Evolutionary conservation across 805 yeast species (phyloP).

Genomic region (Ogataea nitratoaversa): DNA sequence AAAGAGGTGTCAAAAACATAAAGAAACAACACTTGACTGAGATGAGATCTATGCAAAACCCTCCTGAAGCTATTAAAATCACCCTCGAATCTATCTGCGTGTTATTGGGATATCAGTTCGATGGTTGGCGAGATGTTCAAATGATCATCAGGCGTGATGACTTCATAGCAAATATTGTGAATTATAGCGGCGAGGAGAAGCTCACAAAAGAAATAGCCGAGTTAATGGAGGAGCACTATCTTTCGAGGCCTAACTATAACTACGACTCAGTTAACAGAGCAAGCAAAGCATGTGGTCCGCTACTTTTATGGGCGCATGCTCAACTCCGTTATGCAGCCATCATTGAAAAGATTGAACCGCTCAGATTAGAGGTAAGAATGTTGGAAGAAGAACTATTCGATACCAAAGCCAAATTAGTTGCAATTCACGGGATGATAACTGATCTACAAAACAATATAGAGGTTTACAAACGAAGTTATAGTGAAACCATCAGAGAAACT

Average conservation of each 20-base stretch:
- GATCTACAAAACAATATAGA: slow-evolving; percentile 73
- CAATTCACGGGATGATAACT: slow-evolving; percentile 74
- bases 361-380: slow-evolving; percentile 56
- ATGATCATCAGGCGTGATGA: slow-evolving; percentile 78
- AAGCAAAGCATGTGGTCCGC: slow-evolving; percentile 92
- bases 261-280: slow-evolving; percentile 79
- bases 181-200: slow-evolving; percentile 59
- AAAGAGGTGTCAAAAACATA: slow-evolving; percentile 84
- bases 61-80: slow-evolving; percentile 82
- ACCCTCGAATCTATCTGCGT: slow-evolving; percentile 86
- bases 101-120: slow-evolving; percentile 65
- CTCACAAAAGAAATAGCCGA: slow-evolving; percentile 50
- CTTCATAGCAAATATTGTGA: slow-evolving; percentile 77
- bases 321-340: slow-evolving; percentile 76
- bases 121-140: slow-evolving; percentile 80
- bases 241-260: slow-evolving; percentile 61
- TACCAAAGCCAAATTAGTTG: slow-evolving; percentile 65
- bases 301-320: slow-evolving; percentile 84
- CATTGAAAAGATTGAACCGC: slow-evolving; percentile 67
- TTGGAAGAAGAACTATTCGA: slow-evolving; percentile 59
- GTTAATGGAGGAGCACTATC: slow-evolving; percentile 55
- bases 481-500: slow-evolving; percentile 69
- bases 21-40: slow-evolving; percentile 91
- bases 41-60: slow-evolving; percentile 81
- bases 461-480: slow-evolving; percentile 61